Conservation (phyloP, 371 early-diverging fungal species). For the Circinella umbellata region DNA sequence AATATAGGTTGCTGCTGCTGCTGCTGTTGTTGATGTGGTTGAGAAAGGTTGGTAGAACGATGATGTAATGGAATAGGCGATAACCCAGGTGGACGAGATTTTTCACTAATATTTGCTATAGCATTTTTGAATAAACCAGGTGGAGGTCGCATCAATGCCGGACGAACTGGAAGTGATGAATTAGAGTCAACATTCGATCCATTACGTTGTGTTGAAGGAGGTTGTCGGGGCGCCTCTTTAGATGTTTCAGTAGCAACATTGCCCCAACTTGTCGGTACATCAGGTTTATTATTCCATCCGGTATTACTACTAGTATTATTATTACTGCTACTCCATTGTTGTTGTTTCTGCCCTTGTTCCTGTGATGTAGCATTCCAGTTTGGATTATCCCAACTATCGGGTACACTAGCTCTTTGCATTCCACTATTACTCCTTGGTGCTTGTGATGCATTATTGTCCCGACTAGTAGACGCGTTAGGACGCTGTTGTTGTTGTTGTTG, state of each 20-base stretch:
- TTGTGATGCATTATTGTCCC: not conserved
- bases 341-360: not conserved
- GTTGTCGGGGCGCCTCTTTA: not conserved
- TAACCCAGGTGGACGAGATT: constrained; percentile 17
- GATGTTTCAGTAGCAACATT: not conserved
- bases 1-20: not conserved
- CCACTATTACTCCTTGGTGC: not conserved
- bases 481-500: not conserved
- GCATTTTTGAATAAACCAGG: constrained; percentile 22
- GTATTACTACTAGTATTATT: not conserved
- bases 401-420: not conserved
- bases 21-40: not conserved
- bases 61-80: constrained; percentile 20
- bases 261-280: not conserved
- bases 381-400: not conserved
- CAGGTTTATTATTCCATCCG: not conserved
- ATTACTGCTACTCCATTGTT: constrained; percentile 1
- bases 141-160: constrained; percentile 9
- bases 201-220: not conserved
- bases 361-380: not conserved
- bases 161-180: constrained; percentile 1
- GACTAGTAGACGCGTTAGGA: not conserved
- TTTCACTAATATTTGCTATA: not conserved
- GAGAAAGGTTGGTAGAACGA: not conserved
- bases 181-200: not conserved